These are phyloP conservation scores for Talaromyces piceae DNA, from an alignment of 2,329 filamentous ascomycete genomes.

Conservation along the genomic window DNA sequence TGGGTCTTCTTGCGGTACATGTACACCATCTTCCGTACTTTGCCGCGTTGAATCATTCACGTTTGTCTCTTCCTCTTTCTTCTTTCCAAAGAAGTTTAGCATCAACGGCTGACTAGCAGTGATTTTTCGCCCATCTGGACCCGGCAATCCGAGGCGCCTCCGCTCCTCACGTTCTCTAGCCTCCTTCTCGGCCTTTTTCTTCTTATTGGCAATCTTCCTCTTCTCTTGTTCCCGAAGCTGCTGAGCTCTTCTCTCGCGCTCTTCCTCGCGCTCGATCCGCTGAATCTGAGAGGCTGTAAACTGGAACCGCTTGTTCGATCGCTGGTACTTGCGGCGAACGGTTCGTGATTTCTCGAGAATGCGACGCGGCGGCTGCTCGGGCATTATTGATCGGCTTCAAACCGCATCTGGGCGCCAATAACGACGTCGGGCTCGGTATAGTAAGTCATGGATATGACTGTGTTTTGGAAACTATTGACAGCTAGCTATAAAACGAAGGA, in stretches of 20 bases:
- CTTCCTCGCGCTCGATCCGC: slow-evolving; percentile 35
- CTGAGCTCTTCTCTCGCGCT: slow-evolving; percentile 33
- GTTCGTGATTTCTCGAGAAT: slow-evolving; percentile 32
- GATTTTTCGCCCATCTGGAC: slow-evolving; percentile 22
- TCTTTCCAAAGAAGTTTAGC: slow-evolving; percentile 20
- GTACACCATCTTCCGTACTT: not conserved
- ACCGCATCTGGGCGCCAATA: slow-evolving; percentile 8
- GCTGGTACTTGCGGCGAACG: slow-evolving; percentile 31
- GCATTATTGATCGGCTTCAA: slow-evolving; percentile 15
- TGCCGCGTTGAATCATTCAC: not conserved
- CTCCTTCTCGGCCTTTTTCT: slow-evolving; percentile 29
- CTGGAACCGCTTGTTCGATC: slow-evolving; percentile 29
- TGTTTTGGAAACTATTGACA: not conserved
- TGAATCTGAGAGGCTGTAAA: slow-evolving; percentile 30
- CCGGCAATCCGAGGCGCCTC: slow-evolving; percentile 23
- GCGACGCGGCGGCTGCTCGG: slow-evolving; percentile 21
- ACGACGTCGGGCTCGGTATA: slow-evolving; percentile 3
- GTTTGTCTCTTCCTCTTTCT: slow-evolving; percentile 3
- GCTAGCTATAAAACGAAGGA: not conserved
- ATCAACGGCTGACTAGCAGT: slow-evolving; percentile 30
- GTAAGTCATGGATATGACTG: slow-evolving; percentile 8
- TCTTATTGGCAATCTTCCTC: slow-evolving; percentile 26
- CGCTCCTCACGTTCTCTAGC: slow-evolving; percentile 27
- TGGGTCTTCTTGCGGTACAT: slow-evolving; percentile 5
- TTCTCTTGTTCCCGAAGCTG: slow-evolving; percentile 30